Conservation (phyloP, 805 yeast species). For the Jamesozyma jinghongensis region DNA sequence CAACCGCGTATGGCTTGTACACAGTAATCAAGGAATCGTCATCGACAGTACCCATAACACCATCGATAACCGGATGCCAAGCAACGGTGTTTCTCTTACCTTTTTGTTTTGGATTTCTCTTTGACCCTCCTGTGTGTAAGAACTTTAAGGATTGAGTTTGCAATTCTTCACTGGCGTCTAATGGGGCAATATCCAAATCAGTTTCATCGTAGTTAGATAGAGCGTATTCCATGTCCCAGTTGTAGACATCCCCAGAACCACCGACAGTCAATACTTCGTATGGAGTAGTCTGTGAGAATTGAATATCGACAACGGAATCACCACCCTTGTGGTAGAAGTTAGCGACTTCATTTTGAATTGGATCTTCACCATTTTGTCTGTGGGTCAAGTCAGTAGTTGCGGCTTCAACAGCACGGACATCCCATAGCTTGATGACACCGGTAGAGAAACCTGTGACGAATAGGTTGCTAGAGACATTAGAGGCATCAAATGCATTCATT, state of each 20-base stretch:
- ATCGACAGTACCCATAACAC: conserved; percentile 27
- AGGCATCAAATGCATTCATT: conserved; percentile 17
- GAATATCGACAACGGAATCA: conserved; percentile 23
- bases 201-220: conserved; percentile 37
- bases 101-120: conserved; percentile 15
- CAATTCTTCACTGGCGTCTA: conserved; percentile 31
- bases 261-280: conserved; percentile 23
- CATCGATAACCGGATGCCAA: conserved; percentile 27
- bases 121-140: conserved; percentile 25
- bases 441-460: conserved; percentile 24
- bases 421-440: conserved; percentile 25
- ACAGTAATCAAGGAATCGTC: conserved; percentile 25
- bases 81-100: conserved; percentile 24
- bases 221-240: conserved; percentile 29
- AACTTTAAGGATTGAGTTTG: conserved; percentile 23
- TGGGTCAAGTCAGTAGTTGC: conserved; percentile 14
- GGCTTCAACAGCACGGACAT: conserved; percentile 20
- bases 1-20: conserved; percentile 23
- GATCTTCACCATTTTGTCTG: conserved; percentile 18
- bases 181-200: conserved; percentile 34
- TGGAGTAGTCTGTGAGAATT: conserved; percentile 19
- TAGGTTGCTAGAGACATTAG: conserved; percentile 17
- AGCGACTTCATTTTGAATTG: conserved; percentile 16
- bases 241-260: conserved; percentile 23
- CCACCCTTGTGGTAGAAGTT: conserved; percentile 21